These are phyloP conservation scores for Pyrenochaeta sp. DNA, from an alignment of 2,329 filamentous ascomycete species.

Conservation along the genomic window DNA sequence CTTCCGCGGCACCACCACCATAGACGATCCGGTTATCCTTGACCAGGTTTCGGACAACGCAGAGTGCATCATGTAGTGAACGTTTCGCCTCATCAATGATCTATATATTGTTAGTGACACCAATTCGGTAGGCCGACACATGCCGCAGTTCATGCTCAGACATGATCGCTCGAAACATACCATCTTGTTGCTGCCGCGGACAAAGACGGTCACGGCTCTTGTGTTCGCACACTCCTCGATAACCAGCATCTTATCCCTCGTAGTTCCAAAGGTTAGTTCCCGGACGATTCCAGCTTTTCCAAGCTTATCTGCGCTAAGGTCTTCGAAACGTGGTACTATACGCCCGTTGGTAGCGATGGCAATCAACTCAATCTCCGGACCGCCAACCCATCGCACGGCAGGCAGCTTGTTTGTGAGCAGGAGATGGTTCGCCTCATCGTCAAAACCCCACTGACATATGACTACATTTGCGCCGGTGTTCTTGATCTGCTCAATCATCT, in stretches of 20 bases:
- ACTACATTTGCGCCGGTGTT: slow-evolving; percentile 95
- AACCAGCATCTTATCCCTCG: slow-evolving; percentile 98
- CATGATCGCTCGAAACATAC: slow-evolving; percentile 55
- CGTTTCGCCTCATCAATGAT: slow-evolving; percentile 99
- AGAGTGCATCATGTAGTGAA: slow-evolving; percentile 95
- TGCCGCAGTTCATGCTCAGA: not conserved
- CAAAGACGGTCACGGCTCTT: slow-evolving; percentile 93
- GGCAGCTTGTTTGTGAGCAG: slow-evolving; percentile 95
- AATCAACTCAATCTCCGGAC: slow-evolving; percentile 97
- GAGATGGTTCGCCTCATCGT: slow-evolving; percentile 98
- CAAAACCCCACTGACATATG: slow-evolving; percentile 99
- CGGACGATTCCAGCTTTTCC: slow-evolving; percentile 88
- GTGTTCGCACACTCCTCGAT: slow-evolving; percentile 99
- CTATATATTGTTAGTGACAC: slow-evolving; percentile 54
- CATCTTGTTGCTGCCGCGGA: slow-evolving; percentile 99
- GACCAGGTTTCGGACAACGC: slow-evolving; percentile 96
- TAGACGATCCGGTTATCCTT: slow-evolving; percentile 97
- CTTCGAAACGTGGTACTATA: slow-evolving; percentile 97
- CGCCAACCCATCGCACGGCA: slow-evolving; percentile 96
- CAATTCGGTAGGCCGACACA: not conserved
- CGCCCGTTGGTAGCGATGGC: slow-evolving; percentile 98
- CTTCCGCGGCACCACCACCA: slow-evolving; percentile 94
- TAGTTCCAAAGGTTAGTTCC: slow-evolving; percentile 97
- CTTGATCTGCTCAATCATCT: slow-evolving; percentile 99
- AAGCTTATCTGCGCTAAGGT: slow-evolving; percentile 88